Base-by-base conservation (phyloP, 1,284 basidiomycete genomes). In the Cryptococcus amylolentus region DNA sequence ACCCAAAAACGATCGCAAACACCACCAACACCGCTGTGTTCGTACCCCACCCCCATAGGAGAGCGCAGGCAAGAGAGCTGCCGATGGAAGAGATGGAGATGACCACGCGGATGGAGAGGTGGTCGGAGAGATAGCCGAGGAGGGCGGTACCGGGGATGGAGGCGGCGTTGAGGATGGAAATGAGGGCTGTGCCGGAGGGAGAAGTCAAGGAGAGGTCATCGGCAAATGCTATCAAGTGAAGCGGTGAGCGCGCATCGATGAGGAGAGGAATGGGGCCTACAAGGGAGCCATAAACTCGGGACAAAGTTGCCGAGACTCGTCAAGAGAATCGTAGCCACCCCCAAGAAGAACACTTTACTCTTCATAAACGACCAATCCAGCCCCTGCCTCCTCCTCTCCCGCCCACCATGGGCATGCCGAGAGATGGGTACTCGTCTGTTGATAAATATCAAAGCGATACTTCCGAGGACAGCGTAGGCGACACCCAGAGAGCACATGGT, bases 1-100 rank as follows among this genome's bases (percentile, higher is more conserved):
- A 39, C 26, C 68, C 73, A 52, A 72, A 75, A 1, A 67, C 45
- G 20, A 73, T 47, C 1, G 62, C 61, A 47, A 75, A 75, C 1
- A 56, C 56, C 0, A 71, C 60, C n/a, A 75, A 58, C 4, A 67
- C 53, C 16, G 50, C 65, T 20, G 63, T 48, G 14, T 62, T 63
- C 8, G 70, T 72, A 1, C 71, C 71, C 51, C 78, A 68, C 0
- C 77, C 77, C 76, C 77, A 79, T 35, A 79, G 60, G 28, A 75
- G 60, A 20, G 75, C 65, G 52, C 73, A 76, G 0, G 73, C 52
- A 1, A 71, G 37, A 1, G 73, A 63, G 4, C 69, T 64, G 0
- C 69, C 69, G 5, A 70, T 41, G 57, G 72, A 75, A 13, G 68
- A 72, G 42, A 70, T 38, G 3, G 66, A 49, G 39, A 79, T 64